Evolutionary conservation across 1,139 yeast genomes (phyloP).

Genomic region (Candida frijolesensis): DNA sequence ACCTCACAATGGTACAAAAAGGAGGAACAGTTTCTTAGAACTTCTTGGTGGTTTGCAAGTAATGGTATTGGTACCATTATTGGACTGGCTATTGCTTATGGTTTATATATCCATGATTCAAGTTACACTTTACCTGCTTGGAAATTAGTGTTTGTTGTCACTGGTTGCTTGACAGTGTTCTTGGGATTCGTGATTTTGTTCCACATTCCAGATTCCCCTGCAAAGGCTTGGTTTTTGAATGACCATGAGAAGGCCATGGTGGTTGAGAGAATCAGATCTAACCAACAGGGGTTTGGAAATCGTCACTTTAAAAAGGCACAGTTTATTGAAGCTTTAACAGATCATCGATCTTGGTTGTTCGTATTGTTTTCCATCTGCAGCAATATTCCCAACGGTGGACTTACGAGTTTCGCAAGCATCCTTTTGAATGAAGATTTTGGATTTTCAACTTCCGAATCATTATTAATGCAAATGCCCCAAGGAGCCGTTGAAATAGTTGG

Average conservation of each 20-base stretch:
- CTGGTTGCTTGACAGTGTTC: conserved; percentile 31
- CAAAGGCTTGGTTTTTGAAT: conserved; percentile 39
- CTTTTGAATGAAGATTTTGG: conserved; percentile 49
- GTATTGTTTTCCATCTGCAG: conserved; percentile 27
- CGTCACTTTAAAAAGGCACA: conserved; percentile 56
- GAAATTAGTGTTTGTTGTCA: conserved; percentile 34
- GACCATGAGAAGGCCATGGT: conserved; percentile 47
- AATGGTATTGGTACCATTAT: conserved; percentile 34
- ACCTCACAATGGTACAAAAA: conserved; percentile 32
- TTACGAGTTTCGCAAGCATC: conserved; percentile 46
- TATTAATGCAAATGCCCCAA: conserved; percentile 36
- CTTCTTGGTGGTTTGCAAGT: conserved; percentile 32
- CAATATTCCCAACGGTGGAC: conserved; percentile 42
- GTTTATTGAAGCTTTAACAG: conserved; percentile 53
- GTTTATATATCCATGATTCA: conserved; percentile 19
- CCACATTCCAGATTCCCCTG: conserved; percentile 33
- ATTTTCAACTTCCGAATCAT: conserved; percentile 27
- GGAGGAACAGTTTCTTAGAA: conserved; percentile 26
- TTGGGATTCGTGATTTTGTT: conserved; percentile 26
- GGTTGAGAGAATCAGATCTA: conserved; percentile 38
- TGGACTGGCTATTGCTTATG: conserved; percentile 29
- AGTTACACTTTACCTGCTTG: conserved; percentile 27
- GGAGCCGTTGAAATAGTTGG: conserved; percentile 46
- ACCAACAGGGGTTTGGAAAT: conserved; percentile 60
- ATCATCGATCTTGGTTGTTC: conserved; percentile 47